These are phyloP conservation scores for Coemansia sp. DNA, from an alignment of 192 early-diverging fungal genomes.

Conservation along the genomic window DNA sequence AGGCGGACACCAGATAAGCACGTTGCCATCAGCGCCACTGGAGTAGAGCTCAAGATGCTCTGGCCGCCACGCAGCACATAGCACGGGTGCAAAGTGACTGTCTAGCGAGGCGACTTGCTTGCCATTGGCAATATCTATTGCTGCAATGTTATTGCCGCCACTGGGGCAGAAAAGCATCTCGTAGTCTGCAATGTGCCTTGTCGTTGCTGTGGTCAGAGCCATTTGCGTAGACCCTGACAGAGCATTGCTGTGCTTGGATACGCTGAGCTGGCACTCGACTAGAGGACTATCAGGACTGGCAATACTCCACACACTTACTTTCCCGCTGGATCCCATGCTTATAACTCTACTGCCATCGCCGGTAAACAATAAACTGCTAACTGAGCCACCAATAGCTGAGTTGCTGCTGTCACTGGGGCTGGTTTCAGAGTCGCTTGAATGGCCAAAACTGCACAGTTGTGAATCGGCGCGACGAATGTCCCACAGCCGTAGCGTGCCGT, in stretches of 20 bases:
- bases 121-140: constrained; percentile 66
- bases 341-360: constrained; percentile 65
- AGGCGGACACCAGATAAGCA: constrained; percentile 62
- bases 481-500: constrained; percentile 78
- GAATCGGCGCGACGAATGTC: constrained; percentile 80
- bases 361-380: constrained; percentile 72
- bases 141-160: constrained; percentile 59
- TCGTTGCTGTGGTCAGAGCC: constrained; percentile 46
- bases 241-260: background rate
- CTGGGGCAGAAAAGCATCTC: constrained; percentile 65
- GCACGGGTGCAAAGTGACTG: constrained; percentile 66
- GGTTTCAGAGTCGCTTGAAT: constrained; percentile 12
- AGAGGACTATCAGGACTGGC: constrained; percentile 3
- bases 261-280: background rate
- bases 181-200: constrained; percentile 9
- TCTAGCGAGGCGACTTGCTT: constrained; percentile 59
- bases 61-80: constrained; percentile 64
- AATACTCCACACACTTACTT: constrained; percentile 65
- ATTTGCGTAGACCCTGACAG: constrained; percentile 18
- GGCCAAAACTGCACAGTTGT: constrained; percentile 65
- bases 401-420: constrained; percentile 13
- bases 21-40: constrained; percentile 62
- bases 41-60: constrained; percentile 66
- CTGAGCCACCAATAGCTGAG: constrained; percentile 51
- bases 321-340: constrained; percentile 64